Base-by-base conservation (phyloP, 148 eudicot species). In the Vaccinium macrocarpon region DNA sequence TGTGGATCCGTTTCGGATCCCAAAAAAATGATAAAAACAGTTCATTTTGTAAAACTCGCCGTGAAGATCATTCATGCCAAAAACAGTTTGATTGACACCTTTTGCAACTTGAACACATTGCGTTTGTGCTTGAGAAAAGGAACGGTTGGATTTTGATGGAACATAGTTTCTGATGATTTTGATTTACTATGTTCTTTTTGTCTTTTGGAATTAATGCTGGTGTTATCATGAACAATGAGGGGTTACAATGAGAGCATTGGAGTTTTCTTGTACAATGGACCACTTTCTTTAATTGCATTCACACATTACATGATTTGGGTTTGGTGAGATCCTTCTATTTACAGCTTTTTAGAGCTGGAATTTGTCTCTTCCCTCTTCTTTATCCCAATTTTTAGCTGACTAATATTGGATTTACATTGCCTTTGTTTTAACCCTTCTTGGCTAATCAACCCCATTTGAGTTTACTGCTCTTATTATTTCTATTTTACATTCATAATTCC, bases 331-430 rank as follows among this genome's bases (percentile, higher is more conserved):
- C 81, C 59, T 23, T 46, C 6, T 27, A 10, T 84, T 80, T 78
- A n/a, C 27, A 68, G 74, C 78, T 64, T 82, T 50, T 61, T 83
- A 55, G 55, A n/a, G 72, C 48, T 38, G 25, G 32, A 27, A 32
- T 76, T 21, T 82, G n/a, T 50, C 78, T 51, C 74, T 57, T 51
- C 52, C 5, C 9, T 12, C 27, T 9, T 32, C 76, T 79, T 61
- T 4, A 4, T 38, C 61, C 59, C 48, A 1, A 77, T 61, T 64
- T 78, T 82, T 82, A 79, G 81, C 81, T 49, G 62, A 78, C 79
- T 85, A 75, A 81, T 83, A 84, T 83, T 80, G 87, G 88, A 78
- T 88, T 86, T 85, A 61, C 80, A 82, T 84, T 86, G 66, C 74
- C 49, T 82, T 84, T 84, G 59, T 84, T 73, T 57, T 21, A 51